phyloP scores from a whole-genome alignment of 1,139 yeast species.

The Candida sp. region DNA sequence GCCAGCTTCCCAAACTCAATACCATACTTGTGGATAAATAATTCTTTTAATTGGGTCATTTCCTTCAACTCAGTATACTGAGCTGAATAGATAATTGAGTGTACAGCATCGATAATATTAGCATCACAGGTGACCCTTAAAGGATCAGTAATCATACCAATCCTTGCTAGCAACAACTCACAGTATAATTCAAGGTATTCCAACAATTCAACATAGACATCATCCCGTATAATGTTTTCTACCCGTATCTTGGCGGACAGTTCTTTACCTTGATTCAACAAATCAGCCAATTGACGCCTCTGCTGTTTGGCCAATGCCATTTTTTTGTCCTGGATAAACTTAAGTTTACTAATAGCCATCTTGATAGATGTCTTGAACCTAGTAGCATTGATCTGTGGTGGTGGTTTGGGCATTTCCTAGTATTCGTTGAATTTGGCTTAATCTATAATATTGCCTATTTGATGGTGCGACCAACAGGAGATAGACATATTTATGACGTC shows the following conservation, averaged over 20 bases:
- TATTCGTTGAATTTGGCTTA: background rate
- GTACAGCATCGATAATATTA: conserved; percentile 71
- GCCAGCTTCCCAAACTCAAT: conserved; percentile 58
- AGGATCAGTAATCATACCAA: conserved; percentile 49
- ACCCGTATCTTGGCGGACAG: conserved; percentile 83
- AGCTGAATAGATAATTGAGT: conserved; percentile 67
- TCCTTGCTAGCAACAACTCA: conserved; percentile 76
- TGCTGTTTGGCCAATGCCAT: conserved; percentile 80
- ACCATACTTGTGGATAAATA: conserved; percentile 64
- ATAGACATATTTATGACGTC: too few relatives aligned
- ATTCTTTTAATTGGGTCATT: conserved; percentile 55
- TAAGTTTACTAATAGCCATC: conserved; percentile 78
- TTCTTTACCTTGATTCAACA: conserved; percentile 69
- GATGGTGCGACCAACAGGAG: too few relatives aligned
- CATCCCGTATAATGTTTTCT: conserved; percentile 83
- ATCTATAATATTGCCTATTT: background rate
- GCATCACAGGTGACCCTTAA: conserved; percentile 47
- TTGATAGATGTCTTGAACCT: conserved; percentile 69
- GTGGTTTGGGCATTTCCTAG: conserved; percentile 12
- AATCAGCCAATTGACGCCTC: conserved; percentile 71
- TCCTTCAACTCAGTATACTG: conserved; percentile 78
- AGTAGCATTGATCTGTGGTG: conserved; percentile 30
- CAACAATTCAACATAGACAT: conserved; percentile 74
- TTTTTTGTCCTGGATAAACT: conserved; percentile 80
- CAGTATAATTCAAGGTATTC: conserved; percentile 83